phyloP scores from a whole-genome alignment of 73 alveolate genomes.

The Tetrahymena borealis region DNA sequence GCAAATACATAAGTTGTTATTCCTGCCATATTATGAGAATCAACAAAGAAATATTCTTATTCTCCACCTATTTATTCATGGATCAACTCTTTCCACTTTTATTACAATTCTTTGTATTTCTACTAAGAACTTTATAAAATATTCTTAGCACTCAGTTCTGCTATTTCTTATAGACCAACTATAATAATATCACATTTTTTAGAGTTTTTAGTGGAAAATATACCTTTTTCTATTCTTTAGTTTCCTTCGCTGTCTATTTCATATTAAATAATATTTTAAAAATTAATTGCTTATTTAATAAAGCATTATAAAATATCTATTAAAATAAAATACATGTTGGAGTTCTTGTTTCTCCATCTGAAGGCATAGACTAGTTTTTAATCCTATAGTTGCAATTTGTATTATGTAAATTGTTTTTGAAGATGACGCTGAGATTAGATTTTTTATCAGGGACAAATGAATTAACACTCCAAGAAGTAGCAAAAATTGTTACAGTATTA shows the following conservation, averaged over 20 bases:
- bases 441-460: not conserved
- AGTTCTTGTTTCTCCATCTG: not conserved
- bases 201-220: not conserved
- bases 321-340: not conserved
- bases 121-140: not conserved
- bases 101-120: not conserved
- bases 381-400: not conserved
- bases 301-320: not conserved
- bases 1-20: slow-evolving; percentile 52
- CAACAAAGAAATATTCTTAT: slow-evolving; percentile 30
- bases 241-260: not conserved
- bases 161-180: slow-evolving; percentile 23
- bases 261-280: not conserved
- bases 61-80: slow-evolving; percentile 8
- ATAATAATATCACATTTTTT: slow-evolving; percentile 13
- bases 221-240: not conserved
- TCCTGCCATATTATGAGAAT: slow-evolving; percentile 58
- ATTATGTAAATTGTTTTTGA: not conserved
- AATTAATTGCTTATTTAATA: no score
- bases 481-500: not conserved
- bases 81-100: slow-evolving; percentile 3
- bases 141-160: slow-evolving; percentile 10
- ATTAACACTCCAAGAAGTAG: not conserved
- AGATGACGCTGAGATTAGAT: not conserved
- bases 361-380: not conserved